A percentile compares a stretch with the other conserved stretches of the same genome.
Conservation (phyloP, 75 land plant genomes). For the Picea glauca region DNA sequence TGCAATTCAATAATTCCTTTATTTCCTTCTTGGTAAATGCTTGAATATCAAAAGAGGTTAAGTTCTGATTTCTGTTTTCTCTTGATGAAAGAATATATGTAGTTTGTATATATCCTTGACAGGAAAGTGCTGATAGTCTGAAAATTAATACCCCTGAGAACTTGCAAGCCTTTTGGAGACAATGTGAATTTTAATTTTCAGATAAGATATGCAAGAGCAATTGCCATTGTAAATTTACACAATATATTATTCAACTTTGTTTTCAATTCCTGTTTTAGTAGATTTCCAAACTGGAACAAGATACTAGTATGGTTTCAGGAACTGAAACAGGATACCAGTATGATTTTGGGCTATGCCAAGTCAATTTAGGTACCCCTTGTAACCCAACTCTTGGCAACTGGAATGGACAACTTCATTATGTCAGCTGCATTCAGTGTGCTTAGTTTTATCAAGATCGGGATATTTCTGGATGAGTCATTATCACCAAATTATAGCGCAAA, state of each 20-base stretch:
- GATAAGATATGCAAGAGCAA: not conserved
- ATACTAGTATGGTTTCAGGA: not conserved
- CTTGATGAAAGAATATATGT: not conserved
- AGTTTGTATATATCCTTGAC: not conserved
- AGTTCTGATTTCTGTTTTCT: not conserved
- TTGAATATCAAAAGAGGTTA: not conserved
- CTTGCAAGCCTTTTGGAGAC: not conserved
- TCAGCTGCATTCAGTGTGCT: not conserved
- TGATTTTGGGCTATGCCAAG: not conserved
- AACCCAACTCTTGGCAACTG: not conserved
- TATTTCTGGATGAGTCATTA: not conserved
- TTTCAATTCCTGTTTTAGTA: too few species aligned
- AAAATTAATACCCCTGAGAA: not conserved
- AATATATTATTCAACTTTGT: too few species aligned
- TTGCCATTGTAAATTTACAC: not conserved
- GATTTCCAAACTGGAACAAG: too few species aligned
- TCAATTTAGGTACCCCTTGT: not conserved
- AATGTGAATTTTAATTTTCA: not conserved
- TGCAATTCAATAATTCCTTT: not conserved
- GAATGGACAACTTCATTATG: not conserved
- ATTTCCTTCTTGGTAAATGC: not conserved
- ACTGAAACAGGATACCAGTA: not conserved
- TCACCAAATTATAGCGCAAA: not conserved
- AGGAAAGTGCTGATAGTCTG: not conserved
- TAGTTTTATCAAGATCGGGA: not conserved